These are phyloP conservation scores for Amoeboradix gromovi DNA, from an alignment of 371 early-diverging fungal genomes.

Conservation along the genomic window DNA sequence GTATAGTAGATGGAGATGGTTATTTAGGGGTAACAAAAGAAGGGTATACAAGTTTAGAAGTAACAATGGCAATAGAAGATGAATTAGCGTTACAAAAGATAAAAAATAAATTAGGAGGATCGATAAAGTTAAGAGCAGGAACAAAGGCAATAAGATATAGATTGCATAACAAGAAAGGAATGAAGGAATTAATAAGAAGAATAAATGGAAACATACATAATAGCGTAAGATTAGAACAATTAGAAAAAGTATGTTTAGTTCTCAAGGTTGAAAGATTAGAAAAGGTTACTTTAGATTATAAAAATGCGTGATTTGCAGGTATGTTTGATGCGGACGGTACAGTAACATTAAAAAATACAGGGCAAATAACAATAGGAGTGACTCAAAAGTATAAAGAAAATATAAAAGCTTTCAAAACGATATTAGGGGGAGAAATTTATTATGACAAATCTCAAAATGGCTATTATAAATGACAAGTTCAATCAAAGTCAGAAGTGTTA, in stretches of 20 bases:
- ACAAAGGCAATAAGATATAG: constrained; percentile 10
- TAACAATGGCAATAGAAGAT: constrained; percentile 10
- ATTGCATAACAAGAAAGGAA: constrained; percentile 9
- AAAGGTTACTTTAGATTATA: constrained; percentile 11
- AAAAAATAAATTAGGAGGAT: constrained; percentile 12
- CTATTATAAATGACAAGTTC: not conserved
- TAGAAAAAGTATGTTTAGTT: constrained; percentile 7
- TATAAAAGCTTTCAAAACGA: not conserved
- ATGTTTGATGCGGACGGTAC: constrained; percentile 24
- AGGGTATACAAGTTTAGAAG: constrained; percentile 8
- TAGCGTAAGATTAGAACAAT: constrained; percentile 10
- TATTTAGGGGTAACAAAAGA: constrained; percentile 9
- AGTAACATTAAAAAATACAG: constrained; percentile 10
- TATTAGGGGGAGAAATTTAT: not conserved
- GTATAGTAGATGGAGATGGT: constrained; percentile 22
- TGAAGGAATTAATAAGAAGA: constrained; percentile 9
- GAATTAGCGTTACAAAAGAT: constrained; percentile 12
- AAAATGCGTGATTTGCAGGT: constrained; percentile 13
- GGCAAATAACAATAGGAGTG: not conserved
- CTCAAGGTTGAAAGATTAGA: constrained; percentile 3
- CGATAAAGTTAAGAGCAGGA: constrained; percentile 11
- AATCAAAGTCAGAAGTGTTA: not conserved
- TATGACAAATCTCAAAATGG: not conserved
- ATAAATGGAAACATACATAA: constrained; percentile 18
- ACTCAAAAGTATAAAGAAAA: not conserved